These are phyloP conservation scores for Purshia tridentata DNA, from an alignment of 306 rosid species.

Conservation along the genomic window DNA sequence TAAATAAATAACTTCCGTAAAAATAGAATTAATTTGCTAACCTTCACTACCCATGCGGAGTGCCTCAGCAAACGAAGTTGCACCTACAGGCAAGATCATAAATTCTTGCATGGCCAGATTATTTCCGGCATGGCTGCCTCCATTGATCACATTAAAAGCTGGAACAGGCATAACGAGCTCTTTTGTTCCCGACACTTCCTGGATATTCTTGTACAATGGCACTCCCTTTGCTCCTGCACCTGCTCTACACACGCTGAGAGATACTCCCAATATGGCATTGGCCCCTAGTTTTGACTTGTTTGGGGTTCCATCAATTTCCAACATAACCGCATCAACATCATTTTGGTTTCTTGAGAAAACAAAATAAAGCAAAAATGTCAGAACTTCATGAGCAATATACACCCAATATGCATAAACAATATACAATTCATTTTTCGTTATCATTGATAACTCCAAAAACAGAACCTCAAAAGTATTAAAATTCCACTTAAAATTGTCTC, in stretches of 20 bases:
- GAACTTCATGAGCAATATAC: constrained; percentile 22
- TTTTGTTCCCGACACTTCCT: constrained; percentile 77
- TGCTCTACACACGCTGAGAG: constrained; percentile 89
- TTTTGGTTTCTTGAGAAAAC: constrained; percentile 66
- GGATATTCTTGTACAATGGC: constrained; percentile 89
- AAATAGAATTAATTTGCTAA: constrained; percentile 29
- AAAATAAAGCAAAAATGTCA: constrained; percentile 28
- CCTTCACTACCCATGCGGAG: constrained; percentile 98
- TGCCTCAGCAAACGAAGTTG: constrained; percentile 88
- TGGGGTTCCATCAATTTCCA: constrained; percentile 94
- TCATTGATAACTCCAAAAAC: neutral
- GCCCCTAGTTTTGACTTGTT: constrained; percentile 97
- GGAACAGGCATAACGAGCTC: constrained; percentile 99
- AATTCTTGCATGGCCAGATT: constrained; percentile 98
- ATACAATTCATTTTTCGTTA: neutral
- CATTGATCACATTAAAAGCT: constrained; percentile 95
- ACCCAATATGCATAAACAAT: constrained; percentile 6
- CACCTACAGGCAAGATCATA: constrained; percentile 94
- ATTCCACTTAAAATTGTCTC: neutral
- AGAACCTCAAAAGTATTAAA: neutral
- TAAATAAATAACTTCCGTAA: neutral
- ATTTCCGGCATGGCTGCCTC: constrained; percentile 98
- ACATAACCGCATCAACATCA: constrained; percentile 83
- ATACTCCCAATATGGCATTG: constrained; percentile 96
- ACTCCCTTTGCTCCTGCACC: constrained; percentile 95